Percentiles rank a stretch among this genome's conserved stretches.
These are phyloP conservation scores for Fraxinus pennsylvanica DNA, from an alignment of 257 asterid species.

Conservation along the genomic window DNA sequence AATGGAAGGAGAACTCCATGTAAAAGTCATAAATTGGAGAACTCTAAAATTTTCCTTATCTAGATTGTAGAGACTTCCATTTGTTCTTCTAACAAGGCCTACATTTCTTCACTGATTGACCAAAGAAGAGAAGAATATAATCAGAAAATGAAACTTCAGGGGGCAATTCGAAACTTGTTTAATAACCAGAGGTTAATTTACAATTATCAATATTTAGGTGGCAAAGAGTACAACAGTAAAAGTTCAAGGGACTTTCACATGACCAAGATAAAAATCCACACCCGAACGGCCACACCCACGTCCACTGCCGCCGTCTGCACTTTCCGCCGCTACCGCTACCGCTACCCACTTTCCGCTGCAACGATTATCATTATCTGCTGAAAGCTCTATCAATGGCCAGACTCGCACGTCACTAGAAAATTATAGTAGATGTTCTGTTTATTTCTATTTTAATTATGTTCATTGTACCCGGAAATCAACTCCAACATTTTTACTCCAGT, in stretches of 20 bases:
- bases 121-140: too few relatives aligned
- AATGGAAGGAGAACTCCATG: too few relatives aligned
- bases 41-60: too few relatives aligned
- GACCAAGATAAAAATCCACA: not conserved
- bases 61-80: too few relatives aligned
- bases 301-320: not conserved
- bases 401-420: not conserved
- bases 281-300: not conserved
- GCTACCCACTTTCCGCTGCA: not conserved
- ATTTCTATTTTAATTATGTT: conserved; percentile 37
- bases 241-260: not conserved
- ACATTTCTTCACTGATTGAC: too few relatives aligned
- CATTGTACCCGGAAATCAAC: conserved; percentile 29
- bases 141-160: not conserved
- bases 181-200: not conserved
- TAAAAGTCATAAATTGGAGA: too few relatives aligned
- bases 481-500: conserved; percentile 24
- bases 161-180: not conserved
- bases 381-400: not conserved
- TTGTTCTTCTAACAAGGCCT: too few relatives aligned
- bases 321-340: not conserved
- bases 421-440: not conserved
- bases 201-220: not conserved
- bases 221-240: not conserved
- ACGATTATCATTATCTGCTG: not conserved